Conservation (phyloP, 75 land plant genomes). For the Chamaecyparis obtusa region DNA sequence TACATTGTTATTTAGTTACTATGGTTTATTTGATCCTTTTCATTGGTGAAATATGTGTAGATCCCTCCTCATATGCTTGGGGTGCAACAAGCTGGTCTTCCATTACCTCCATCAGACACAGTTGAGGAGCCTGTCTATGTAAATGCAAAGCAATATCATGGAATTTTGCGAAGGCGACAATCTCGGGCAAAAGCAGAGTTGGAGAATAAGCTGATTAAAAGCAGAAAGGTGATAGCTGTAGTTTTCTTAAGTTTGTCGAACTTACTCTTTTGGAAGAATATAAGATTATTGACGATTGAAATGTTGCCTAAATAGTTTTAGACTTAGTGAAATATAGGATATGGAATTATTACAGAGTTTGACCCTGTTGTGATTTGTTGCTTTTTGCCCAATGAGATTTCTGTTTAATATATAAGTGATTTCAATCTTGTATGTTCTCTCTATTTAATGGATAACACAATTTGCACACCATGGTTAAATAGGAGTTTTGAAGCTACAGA, state of each 20-base stretch:
- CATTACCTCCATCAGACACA: slow-evolving; percentile 68
- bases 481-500: neutral
- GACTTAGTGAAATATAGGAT: neutral
- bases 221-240: slow-evolving; percentile 42
- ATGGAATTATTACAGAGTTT: neutral
- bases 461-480: neutral
- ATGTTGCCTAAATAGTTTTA: neutral
- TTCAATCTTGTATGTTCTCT: neutral
- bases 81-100: slow-evolving; percentile 62
- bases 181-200: slow-evolving; percentile 66
- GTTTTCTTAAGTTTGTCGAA: neutral
- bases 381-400: neutral
- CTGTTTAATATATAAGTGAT: neutral
- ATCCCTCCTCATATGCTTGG: slow-evolving; percentile 70
- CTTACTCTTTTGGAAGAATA: neutral
- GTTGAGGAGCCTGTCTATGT: slow-evolving; percentile 69
- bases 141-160: slow-evolving; percentile 77
- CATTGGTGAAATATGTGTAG: slow-evolving; percentile 14
- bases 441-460: neutral
- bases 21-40: neutral
- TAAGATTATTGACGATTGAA: neutral
- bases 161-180: slow-evolving; percentile 61
- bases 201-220: slow-evolving; percentile 51
- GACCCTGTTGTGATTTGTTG: neutral
- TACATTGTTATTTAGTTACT: neutral